Evolutionary conservation across 441 rosid species (phyloP), one percentile per base, ranked within the genome.

Genomic region (Pelargonium cotyledonis): DNA sequence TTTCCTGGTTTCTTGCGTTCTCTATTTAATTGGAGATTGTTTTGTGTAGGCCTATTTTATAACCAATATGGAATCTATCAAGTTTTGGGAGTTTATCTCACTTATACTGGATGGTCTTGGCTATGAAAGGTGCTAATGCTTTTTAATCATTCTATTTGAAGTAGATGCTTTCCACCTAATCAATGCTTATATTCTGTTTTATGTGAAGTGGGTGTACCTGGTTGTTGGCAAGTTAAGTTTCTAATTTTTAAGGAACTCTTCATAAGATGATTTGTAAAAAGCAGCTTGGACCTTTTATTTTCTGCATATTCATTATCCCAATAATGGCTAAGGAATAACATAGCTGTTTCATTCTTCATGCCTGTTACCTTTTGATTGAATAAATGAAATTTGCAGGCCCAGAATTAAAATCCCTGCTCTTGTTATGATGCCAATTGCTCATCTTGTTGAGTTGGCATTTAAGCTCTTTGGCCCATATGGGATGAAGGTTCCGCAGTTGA

Each of bases 401-500:
- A 81, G 84, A 66, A 88, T 93, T 77, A 93, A 86, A 87, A 80
- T 93, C 68, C 93, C 97, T 49, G 87, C 93, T 43, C 61, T 51
- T 51, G 81, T 81, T 68, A 70, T 91, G 84, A 87, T 93, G 97
- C 98, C 98, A 58, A 78, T 93, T 67, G 96, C 97, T 47, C 85
- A 84, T 78, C 47, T 87, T 55, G 88, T 93, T 70, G 96, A 93
- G 78, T 73, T 79, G 79, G 68, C 68, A 72, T 93, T 84, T 78
- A 83, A 77, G 77, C 65, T 93, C 21, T 71, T 93, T 23, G 90
- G 93, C 71, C 93, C 92, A 65, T 86, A 81, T 58, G 98, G 97
- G 65, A 93, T 93, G 98, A 91, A 87, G 81, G 87, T 88, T 77
- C 98, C 98, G 3, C 90, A 85, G 77, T 81, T 93, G 77, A 91